Percentiles rank a stretch among this genome's conserved stretches.
Conservation (phyloP, 352 stramenopile genomes). For the Paralagenidium karlingii region DNA sequence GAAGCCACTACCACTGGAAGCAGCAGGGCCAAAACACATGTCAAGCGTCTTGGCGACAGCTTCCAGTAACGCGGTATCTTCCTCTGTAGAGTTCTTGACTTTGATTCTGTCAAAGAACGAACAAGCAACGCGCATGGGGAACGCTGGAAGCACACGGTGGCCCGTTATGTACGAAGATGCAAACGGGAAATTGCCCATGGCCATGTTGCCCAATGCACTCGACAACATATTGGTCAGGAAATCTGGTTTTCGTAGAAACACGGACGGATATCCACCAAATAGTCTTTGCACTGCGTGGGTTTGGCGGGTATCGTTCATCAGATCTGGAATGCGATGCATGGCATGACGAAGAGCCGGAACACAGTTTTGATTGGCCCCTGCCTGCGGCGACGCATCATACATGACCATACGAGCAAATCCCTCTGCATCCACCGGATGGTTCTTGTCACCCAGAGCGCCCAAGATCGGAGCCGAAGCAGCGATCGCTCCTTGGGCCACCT, state of each 20-base stretch:
- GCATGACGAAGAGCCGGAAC: constrained; percentile 18
- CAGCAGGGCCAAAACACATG: no score
- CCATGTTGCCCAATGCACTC: constrained; percentile 21
- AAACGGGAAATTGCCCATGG: constrained; percentile 36
- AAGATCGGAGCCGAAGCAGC: constrained; percentile 50
- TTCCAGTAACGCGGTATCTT: no score
- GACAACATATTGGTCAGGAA: constrained; percentile 42
- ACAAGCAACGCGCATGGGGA: constrained; percentile 23
- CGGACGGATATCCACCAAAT: no score
- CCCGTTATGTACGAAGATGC: constrained; percentile 35
- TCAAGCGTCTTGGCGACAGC: no score
- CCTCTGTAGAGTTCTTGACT: no score
- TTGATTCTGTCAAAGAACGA: constrained; percentile 12
- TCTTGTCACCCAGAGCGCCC: constrained; percentile 26
- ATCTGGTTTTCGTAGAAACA: constrained; percentile 26
- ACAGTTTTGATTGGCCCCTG: constrained; percentile 18
- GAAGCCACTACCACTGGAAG: no score
- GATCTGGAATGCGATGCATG: constrained; percentile 42
- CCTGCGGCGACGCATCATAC: constrained; percentile 22
- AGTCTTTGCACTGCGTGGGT: no score
- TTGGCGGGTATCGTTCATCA: constrained; percentile 40
- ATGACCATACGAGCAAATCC: constrained; percentile 26
- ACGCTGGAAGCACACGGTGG: constrained; percentile 16
- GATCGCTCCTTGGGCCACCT: constrained; percentile 50
- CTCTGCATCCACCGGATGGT: constrained; percentile 21